Evolutionary conservation across 345 rosid species (phyloP).

Genomic region (Streptanthus diversifolius): DNA sequence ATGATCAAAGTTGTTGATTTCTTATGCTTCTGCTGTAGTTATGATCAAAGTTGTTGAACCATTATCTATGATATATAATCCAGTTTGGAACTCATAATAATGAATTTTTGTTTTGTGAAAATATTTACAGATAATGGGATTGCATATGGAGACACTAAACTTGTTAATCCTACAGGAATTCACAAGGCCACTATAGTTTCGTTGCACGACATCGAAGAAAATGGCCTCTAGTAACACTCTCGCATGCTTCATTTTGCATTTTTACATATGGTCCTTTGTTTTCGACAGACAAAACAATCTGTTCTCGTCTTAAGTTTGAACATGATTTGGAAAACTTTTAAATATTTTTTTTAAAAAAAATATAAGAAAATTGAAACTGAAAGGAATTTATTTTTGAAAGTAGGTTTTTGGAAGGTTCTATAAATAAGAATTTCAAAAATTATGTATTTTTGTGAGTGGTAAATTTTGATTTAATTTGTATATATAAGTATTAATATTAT

Average conservation of each 20-base stretch:
- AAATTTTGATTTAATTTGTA: too few species aligned
- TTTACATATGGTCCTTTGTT: not conserved
- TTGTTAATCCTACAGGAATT: not conserved
- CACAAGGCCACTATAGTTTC: slow-evolving; percentile 4
- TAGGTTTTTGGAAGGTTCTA: not conserved
- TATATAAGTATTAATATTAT: too few species aligned
- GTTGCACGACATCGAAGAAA: slow-evolving; percentile 1
- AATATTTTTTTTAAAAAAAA: not conserved
- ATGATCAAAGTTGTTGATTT: too few species aligned
- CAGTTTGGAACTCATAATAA: not conserved
- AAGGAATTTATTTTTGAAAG: not conserved
- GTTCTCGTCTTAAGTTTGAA: not conserved
- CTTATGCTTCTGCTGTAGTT: not conserved
- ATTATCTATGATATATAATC: not conserved
- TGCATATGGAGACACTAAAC: not conserved
- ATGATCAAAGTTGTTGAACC: not conserved
- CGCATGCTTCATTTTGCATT: not conserved
- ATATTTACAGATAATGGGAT: not conserved
- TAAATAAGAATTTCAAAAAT: not conserved
- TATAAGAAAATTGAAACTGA: not conserved
- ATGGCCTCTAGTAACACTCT: not conserved
- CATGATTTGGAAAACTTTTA: not conserved
- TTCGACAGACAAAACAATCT: not conserved
- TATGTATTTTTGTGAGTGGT: not conserved
- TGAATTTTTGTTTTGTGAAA: not conserved